Conservation (phyloP, 495 filamentous ascomycete species). For the Penicillium parvum region DNA sequence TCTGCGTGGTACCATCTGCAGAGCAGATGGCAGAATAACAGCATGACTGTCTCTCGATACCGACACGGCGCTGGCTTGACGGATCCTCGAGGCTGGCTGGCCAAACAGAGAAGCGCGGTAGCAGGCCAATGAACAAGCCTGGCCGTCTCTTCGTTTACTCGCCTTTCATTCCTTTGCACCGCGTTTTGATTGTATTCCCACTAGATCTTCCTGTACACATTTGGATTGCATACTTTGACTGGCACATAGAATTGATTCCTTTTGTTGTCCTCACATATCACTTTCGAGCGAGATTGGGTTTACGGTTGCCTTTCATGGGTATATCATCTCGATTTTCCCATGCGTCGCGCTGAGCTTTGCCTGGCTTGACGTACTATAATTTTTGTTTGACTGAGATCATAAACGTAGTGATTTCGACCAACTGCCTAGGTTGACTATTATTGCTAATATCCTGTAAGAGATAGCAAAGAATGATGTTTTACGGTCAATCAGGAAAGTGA, state of each 20-base stretch:
- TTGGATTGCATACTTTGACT: constrained; percentile 4
- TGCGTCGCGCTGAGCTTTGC: too few relatives aligned
- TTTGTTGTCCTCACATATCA: constrained; percentile 6
- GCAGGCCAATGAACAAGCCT: constrained; percentile 39
- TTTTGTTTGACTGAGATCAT: too few relatives aligned
- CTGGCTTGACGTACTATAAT: too few relatives aligned
- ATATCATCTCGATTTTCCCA: too few relatives aligned
- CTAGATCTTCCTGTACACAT: constrained; percentile 7
- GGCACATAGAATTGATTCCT: constrained; percentile 9
- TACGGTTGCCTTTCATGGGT: not conserved
- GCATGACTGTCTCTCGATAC: constrained; percentile 56
- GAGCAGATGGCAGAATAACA: constrained; percentile 80
- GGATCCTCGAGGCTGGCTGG: constrained; percentile 86
- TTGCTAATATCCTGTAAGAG: too few relatives aligned
- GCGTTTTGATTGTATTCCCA: constrained; percentile 6
- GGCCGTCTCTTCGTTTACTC: not conserved
- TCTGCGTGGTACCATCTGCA: constrained; percentile 92
- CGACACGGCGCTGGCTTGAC: constrained; percentile 55
- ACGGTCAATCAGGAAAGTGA: too few relatives aligned
- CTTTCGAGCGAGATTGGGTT: constrained; percentile 1
- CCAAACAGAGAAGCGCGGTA: constrained; percentile 76
- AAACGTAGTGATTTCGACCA: not conserved
- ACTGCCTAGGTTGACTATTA: not conserved
- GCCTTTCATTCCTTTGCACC: constrained; percentile 1
- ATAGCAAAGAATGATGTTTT: too few relatives aligned